Base-by-base conservation (phyloP, 371 early-diverging fungal genomes). In the Mortierella sp. region DNA sequence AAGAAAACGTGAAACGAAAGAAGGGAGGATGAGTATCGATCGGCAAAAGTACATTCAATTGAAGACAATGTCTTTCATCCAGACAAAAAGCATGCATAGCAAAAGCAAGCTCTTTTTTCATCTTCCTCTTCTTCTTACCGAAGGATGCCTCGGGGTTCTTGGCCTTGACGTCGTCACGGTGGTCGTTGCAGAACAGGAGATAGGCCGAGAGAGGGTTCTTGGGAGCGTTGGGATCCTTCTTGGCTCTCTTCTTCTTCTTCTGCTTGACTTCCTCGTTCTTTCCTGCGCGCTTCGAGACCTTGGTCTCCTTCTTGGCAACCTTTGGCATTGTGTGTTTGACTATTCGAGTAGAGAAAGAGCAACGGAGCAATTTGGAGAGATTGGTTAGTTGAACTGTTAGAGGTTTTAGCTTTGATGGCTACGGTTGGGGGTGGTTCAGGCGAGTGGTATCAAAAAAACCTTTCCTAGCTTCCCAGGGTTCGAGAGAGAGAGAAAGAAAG, bases 141-240 rank as follows among this genome's bases (percentile, higher is more conserved):
- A 96, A 96, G 63, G 89, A 88, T 45, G 92, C 94, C 6, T 92
- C 91, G 71, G 96, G 96, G 90, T 96, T 93, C 58, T 93, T 91
- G 50, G 87, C 87, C 88, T 92, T 89, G 66, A 97, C 89, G 55
- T 84, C 74, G 66, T 89, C 81, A 73, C 97, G 89, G 82, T 90
- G 85, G 68, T 93, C 96, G 76, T 91, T 90, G 50, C 93, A 92
- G 90, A 94, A 96, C 89, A 92, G 88, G 90, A 96, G 91, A 89
- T 94, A 96, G 39, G 95, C 93, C 29, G 95, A 92, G 73, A 94
- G 88, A 43, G 92, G 91, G 85, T 93, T 91, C 90, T 97, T 97
- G 89, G 97, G 96, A 50, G 91, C 93, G 77, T 85, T 85, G 75
- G 91, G 87, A 87, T 91, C 91, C 89, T 92, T 92, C 90, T 90